These are phyloP conservation scores for Phytomonas francai DNA, from an alignment of 208 protist genomes.

Conservation along the genomic window DNA sequence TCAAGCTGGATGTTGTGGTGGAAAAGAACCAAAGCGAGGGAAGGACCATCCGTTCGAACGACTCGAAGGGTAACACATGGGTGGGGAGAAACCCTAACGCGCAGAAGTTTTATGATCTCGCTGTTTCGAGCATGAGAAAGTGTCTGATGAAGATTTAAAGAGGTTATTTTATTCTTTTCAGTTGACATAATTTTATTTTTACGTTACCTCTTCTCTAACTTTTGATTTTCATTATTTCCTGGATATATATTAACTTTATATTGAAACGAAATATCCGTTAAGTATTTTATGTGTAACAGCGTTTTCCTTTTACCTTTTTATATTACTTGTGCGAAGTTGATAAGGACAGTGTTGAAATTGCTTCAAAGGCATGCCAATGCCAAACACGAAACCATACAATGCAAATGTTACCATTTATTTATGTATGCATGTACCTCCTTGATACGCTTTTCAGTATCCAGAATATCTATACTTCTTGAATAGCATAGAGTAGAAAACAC, in stretches of 20 bases:
- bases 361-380: background rate
- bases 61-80: constrained; percentile 14
- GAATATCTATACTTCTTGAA: constrained; percentile 2
- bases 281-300: no score
- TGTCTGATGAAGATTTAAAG: constrained; percentile 19
- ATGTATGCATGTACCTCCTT: background rate
- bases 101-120: constrained; percentile 60
- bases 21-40: constrained; percentile 43
- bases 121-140: constrained; percentile 30
- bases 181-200: constrained; percentile 3
- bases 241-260: background rate
- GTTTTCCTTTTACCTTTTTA: constrained; percentile 7
- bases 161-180: constrained; percentile 1
- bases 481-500: constrained; percentile 12
- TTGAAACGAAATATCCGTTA: background rate
- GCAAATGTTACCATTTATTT: constrained; percentile 1
- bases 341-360: background rate
- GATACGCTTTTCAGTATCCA: background rate
- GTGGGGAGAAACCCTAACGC: constrained; percentile 51
- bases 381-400: background rate
- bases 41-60: constrained; percentile 21
- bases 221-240: background rate
- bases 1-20: constrained; percentile 45
- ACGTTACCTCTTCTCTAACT: background rate
- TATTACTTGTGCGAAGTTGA: constrained; percentile 1